phyloP scores from a whole-genome alignment of 2,329 filamentous ascomycete species.

The Colletotrichum phormii region DNA sequence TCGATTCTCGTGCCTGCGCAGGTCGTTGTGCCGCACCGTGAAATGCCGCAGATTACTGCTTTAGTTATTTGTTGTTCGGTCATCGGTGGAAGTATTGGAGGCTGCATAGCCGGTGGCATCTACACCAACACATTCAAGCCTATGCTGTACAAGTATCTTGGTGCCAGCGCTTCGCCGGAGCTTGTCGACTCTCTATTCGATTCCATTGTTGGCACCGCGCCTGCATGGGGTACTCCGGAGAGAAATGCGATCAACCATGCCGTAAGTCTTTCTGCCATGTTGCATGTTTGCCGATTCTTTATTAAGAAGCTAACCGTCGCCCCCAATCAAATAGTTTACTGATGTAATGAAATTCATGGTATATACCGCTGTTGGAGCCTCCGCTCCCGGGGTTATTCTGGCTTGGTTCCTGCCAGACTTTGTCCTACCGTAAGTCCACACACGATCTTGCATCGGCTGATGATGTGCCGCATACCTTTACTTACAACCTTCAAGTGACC shows the following conservation, averaged over 20 bases:
- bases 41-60: conserved; percentile 48
- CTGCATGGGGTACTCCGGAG: conserved; percentile 25
- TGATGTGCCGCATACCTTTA: too few relatives aligned
- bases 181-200: conserved; percentile 25
- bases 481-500: conserved; percentile 3
- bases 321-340: neutral
- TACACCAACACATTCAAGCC: conserved; percentile 48
- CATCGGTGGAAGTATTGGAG: conserved; percentile 47
- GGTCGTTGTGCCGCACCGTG: conserved; percentile 43
- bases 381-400: conserved; percentile 16
- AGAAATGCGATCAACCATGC: conserved; percentile 22
- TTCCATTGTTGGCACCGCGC: conserved; percentile 20
- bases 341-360: conserved; percentile 29
- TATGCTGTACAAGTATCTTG: conserved; percentile 13
- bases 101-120: conserved; percentile 45
- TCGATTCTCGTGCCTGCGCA: conserved; percentile 45
- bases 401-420: conserved; percentile 25
- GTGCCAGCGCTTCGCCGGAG: neutral
- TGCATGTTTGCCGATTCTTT: too few relatives aligned
- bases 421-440: conserved; percentile 14
- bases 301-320: too few relatives aligned
- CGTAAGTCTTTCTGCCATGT: neutral
- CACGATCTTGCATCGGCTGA: neutral
- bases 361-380: conserved; percentile 21
- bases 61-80: conserved; percentile 45